Conservation (phyloP, 2,329 filamentous ascomycete genomes). For the Thielaviopsis musarum region DNA sequence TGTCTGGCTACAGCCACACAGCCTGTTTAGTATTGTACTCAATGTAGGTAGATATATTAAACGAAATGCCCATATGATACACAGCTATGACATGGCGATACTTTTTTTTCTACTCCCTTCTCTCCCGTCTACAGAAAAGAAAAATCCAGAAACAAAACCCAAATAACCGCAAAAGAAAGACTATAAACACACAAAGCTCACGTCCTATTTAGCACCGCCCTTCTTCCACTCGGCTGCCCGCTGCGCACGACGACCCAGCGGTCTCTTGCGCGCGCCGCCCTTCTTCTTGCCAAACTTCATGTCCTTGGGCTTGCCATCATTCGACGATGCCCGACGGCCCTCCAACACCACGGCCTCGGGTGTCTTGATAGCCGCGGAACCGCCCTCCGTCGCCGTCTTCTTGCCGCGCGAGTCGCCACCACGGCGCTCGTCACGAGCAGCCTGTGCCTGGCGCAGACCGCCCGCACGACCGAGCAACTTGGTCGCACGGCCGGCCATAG, state of each 20-base stretch:
- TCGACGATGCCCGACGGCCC: conserved; percentile 54
- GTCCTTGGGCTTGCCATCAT: conserved; percentile 46
- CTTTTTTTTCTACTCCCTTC: no score
- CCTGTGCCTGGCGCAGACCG: conserved; percentile 30
- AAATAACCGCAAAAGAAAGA: not conserved
- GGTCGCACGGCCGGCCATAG: conserved; percentile 52
- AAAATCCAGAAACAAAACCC: not conserved
- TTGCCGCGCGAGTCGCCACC: conserved; percentile 13
- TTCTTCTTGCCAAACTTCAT: conserved; percentile 43
- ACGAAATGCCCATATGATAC: no score
- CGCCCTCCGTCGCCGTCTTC: conserved; percentile 13
- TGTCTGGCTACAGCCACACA: no score
- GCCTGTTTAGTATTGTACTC: no score
- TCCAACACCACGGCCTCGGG: conserved; percentile 67
- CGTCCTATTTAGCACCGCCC: conserved; percentile 6
- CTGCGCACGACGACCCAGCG: conserved; percentile 23
- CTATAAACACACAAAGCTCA: not conserved
- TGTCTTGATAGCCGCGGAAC: conserved; percentile 27
- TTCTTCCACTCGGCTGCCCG: conserved; percentile 30
- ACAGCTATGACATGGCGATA: no score
- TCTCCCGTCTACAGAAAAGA: not conserved
- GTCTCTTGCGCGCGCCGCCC: conserved; percentile 20
- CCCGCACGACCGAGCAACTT: conserved; percentile 59
- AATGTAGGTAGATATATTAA: no score
- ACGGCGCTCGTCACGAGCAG: conserved; percentile 17